phyloP scores from a whole-genome alignment of 371 early-diverging fungal genomes.

The Choanephora cucurbitarum region DNA sequence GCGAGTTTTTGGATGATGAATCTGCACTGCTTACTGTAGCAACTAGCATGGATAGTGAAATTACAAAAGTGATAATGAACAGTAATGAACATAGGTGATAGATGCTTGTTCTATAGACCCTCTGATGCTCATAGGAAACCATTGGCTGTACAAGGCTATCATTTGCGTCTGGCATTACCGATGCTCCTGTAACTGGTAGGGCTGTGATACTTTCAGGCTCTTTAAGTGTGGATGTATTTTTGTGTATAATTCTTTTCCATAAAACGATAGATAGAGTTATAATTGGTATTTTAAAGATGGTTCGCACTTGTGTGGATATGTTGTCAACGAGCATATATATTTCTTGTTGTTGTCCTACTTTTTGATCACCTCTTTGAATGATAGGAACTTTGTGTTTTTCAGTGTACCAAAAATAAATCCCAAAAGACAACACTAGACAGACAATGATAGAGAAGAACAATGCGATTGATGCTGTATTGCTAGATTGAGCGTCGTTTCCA shows the following conservation, averaged over 20 bases:
- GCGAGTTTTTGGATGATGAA: conserved; percentile 15
- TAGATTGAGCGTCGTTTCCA: conserved; percentile 22
- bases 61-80: conserved; percentile 28
- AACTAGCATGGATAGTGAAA: conserved; percentile 39
- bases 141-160: conserved; percentile 24
- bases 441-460: conserved; percentile 46
- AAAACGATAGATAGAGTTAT: conserved; percentile 31
- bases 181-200: neutral
- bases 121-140: conserved; percentile 40
- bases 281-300: conserved; percentile 42
- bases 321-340: conserved; percentile 51
- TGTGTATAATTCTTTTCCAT: conserved; percentile 17
- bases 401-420: conserved; percentile 53
- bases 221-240: neutral
- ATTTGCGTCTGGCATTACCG: neutral
- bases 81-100: conserved; percentile 43
- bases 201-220: neutral
- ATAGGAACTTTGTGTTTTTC: conserved; percentile 49
- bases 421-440: conserved; percentile 37
- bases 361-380: conserved; percentile 44
- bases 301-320: conserved; percentile 38
- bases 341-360: conserved; percentile 47
- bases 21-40: conserved; percentile 28
- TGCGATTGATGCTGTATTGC: conserved; percentile 43
- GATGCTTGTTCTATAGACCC: conserved; percentile 37